phyloP scores from a whole-genome alignment of 805 yeast species.

The Starmerella bombi region DNA sequence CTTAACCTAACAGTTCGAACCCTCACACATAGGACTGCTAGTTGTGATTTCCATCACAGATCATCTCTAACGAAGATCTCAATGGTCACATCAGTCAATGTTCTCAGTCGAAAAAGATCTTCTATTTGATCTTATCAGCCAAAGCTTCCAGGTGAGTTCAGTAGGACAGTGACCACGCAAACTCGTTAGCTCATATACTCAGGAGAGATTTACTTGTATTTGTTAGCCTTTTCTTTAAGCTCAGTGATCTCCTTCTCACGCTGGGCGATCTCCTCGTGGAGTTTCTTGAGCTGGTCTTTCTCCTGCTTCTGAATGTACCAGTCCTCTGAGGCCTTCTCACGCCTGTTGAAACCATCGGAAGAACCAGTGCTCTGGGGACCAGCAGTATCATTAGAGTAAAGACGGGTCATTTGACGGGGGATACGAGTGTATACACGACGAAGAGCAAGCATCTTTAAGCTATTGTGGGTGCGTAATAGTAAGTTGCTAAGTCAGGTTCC shows the following conservation, averaged over 20 bases:
- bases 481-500: background rate
- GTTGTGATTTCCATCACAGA: no score
- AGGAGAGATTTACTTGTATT: slow-evolving; percentile 17
- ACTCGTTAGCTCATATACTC: no score
- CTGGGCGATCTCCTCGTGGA: slow-evolving; percentile 23
- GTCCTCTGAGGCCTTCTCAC: slow-evolving; percentile 88
- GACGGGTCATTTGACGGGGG: slow-evolving; percentile 12
- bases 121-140: no score
- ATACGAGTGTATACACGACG: slow-evolving; percentile 11
- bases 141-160: no score
- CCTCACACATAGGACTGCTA: no score
- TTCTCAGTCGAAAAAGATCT: no score
- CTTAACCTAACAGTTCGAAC: no score
- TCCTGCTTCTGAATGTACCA: slow-evolving; percentile 82
- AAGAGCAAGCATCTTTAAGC: slow-evolving; percentile 9
- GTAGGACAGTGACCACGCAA: no score
- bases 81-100: no score
- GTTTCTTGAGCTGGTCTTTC: slow-evolving; percentile 64
- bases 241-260: slow-evolving; percentile 24
- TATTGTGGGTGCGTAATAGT: background rate
- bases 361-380: slow-evolving; percentile 21
- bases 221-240: slow-evolving; percentile 22
- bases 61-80: no score
- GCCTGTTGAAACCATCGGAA: slow-evolving; percentile 60
- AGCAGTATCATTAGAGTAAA: slow-evolving; percentile 11